phyloP scores from a whole-genome alignment of 306 rosid genomes.

The Cucurbita maxima region DNA sequence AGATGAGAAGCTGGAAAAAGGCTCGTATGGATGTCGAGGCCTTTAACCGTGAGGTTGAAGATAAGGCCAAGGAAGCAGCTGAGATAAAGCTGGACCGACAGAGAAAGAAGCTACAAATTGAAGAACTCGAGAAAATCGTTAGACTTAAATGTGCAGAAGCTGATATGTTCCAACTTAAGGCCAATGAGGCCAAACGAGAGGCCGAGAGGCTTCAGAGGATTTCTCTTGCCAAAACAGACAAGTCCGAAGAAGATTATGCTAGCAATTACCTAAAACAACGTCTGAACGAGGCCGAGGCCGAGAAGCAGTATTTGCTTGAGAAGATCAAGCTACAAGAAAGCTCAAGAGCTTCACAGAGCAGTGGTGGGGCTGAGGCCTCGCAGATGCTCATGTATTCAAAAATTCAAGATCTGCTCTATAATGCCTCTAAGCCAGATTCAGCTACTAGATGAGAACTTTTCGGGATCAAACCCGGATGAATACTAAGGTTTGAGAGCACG shows the following conservation, averaged over 20 bases:
- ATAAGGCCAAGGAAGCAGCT: conserved; percentile 71
- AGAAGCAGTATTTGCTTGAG: conserved; percentile 28
- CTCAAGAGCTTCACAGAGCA: conserved; percentile 59
- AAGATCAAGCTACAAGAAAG: conserved; percentile 79
- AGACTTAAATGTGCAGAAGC: conserved; percentile 91
- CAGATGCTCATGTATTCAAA: conserved; percentile 59
- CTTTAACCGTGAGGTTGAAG: conserved; percentile 78
- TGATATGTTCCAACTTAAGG: conserved; percentile 92
- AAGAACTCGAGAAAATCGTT: conserved; percentile 89
- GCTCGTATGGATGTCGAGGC: conserved; percentile 76
- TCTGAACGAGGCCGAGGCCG: conserved; percentile 88
- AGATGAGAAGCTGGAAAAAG: conserved; percentile 89
- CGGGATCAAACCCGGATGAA: conserved; percentile 42
- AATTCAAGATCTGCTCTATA: conserved; percentile 76
- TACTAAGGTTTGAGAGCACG: conserved; percentile 7
- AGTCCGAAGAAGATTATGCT: conserved; percentile 93
- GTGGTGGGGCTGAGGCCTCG: conserved; percentile 63
- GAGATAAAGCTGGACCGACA: conserved; percentile 76
- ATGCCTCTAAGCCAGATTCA: conserved; percentile 50
- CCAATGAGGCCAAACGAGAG: conserved; percentile 89
- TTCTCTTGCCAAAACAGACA: conserved; percentile 81
- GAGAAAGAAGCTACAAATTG: conserved; percentile 70
- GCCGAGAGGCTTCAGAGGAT: conserved; percentile 90
- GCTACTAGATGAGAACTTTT: conserved; percentile 54
- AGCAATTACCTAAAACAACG: conserved; percentile 78